These are phyloP conservation scores for Fusarium stilboides DNA, from an alignment of 2,329 filamentous ascomycete genomes.

Conservation along the genomic window DNA sequence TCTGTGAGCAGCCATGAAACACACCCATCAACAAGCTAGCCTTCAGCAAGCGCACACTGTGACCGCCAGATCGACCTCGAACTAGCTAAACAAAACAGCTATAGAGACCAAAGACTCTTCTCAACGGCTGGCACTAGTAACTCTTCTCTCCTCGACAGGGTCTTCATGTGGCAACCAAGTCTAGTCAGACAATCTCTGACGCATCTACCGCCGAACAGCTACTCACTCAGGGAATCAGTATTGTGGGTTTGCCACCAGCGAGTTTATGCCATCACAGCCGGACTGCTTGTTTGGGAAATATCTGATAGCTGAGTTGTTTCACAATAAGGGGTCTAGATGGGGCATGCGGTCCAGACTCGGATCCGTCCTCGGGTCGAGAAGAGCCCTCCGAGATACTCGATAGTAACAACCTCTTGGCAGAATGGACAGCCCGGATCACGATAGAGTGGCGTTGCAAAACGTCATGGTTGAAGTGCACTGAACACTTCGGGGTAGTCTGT, in stretches of 20 bases:
- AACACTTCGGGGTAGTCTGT: conserved; percentile 11
- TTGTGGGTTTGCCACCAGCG: conserved; percentile 41
- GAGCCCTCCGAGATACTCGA: conserved; percentile 16
- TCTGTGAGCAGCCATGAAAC: conserved; percentile 37
- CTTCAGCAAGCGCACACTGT: conserved; percentile 31
- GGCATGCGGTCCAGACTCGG: conserved; percentile 39
- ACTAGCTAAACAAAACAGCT: conserved; percentile 6
- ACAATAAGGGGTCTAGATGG: conserved; percentile 44
- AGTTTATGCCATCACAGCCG: conserved; percentile 39
- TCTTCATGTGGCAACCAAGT: conserved; percentile 29
- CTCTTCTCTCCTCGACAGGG: neutral
- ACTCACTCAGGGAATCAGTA: conserved; percentile 37
- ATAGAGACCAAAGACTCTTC: neutral
- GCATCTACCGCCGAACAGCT: conserved; percentile 14
- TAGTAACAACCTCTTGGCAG: conserved; percentile 15
- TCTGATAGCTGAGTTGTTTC: conserved; percentile 44
- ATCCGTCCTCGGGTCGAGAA: conserved; percentile 25
- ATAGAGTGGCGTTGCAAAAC: conserved; percentile 24
- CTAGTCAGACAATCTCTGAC: conserved; percentile 19
- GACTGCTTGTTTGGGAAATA: conserved; percentile 39
- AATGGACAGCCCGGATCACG: conserved; percentile 21
- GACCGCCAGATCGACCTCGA: conserved; percentile 7
- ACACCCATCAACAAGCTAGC: conserved; percentile 27
- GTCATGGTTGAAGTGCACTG: conserved; percentile 16
- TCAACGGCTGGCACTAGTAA: neutral